Conservation (phyloP, 805 yeast species). For the Starmerella asiatica region DNA sequence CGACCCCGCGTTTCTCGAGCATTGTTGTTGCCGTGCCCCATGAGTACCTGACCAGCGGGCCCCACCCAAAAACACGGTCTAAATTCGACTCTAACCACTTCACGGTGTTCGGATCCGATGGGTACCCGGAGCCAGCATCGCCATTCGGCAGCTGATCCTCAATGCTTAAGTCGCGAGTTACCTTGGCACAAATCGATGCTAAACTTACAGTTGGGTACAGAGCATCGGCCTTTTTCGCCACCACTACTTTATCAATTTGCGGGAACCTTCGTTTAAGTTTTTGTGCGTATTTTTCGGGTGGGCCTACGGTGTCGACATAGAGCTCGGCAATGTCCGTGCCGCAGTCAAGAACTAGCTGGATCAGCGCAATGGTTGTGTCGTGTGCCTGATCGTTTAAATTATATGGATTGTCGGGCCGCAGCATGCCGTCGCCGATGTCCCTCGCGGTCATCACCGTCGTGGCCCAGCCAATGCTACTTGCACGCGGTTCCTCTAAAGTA, state of each 20-base stretch:
- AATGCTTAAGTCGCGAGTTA: slow-evolving; percentile 68
- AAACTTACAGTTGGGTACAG: slow-evolving; percentile 83
- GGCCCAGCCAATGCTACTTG: slow-evolving; percentile 68
- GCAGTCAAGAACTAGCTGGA: slow-evolving; percentile 45
- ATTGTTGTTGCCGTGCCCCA: slow-evolving; percentile 89
- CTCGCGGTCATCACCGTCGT: slow-evolving; percentile 72
- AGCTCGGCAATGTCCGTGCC: slow-evolving; percentile 58
- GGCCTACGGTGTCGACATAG: slow-evolving; percentile 94
- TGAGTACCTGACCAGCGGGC: slow-evolving; percentile 59
- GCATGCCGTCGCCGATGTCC: slow-evolving; percentile 84
- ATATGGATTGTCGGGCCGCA: slow-evolving; percentile 47
- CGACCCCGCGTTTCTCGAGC: slow-evolving; percentile 39
- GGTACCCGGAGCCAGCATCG: slow-evolving; percentile 81
- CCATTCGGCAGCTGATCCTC: slow-evolving; percentile 20
- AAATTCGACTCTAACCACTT: slow-evolving; percentile 53
- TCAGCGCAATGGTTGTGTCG: slow-evolving; percentile 74
- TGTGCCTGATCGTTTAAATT: slow-evolving; percentile 95
- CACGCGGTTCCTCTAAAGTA: background rate
- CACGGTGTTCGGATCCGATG: slow-evolving; percentile 81
- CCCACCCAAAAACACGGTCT: slow-evolving; percentile 80
- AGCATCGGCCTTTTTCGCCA: slow-evolving; percentile 90
- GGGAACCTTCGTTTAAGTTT: slow-evolving; percentile 66
- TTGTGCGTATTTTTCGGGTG: slow-evolving; percentile 69
- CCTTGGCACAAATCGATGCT: slow-evolving; percentile 93
- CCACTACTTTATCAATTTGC: slow-evolving; percentile 46